Evolutionary conservation across 768 basidiomycete genomes (phyloP).

Genomic region (Collybiopsis luxurians): DNA sequence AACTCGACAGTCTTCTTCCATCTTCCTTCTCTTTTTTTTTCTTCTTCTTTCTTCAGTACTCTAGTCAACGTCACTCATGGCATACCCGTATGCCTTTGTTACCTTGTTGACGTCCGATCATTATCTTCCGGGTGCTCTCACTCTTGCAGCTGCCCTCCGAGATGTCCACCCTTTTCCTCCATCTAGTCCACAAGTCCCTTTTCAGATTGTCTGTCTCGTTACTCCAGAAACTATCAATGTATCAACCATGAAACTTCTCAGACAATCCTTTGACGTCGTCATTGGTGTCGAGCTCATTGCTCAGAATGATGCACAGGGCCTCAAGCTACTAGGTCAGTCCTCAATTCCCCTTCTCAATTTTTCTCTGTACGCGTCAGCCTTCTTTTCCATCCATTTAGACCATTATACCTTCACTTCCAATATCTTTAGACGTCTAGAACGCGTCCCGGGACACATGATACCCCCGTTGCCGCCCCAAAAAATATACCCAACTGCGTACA

Average conservation of each 20-base stretch:
- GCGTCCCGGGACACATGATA: constrained; percentile 12
- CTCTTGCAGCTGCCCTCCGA: constrained; percentile 79
- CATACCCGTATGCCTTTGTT: constrained; percentile 76
- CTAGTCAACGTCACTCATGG: constrained; percentile 40
- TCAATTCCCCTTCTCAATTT: neutral
- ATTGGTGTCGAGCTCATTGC: constrained; percentile 90
- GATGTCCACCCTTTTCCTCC: constrained; percentile 70
- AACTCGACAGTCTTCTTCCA: neutral
- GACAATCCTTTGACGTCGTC: constrained; percentile 80
- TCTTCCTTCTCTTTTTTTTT: constrained; percentile 6
- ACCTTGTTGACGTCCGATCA: constrained; percentile 89
- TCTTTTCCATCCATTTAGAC: constrained; percentile 9
- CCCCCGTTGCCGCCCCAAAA: constrained; percentile 1
- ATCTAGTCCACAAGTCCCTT: constrained; percentile 58
- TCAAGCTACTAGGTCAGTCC: constrained; percentile 80
- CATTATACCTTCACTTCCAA: constrained; percentile 9
- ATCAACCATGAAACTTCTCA: constrained; percentile 70
- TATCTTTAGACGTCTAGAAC: constrained; percentile 4
- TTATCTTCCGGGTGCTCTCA: constrained; percentile 92
- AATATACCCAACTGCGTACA: constrained; percentile 10
- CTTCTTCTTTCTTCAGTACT: constrained; percentile 22
- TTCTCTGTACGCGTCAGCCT: constrained; percentile 16
- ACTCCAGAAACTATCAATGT: constrained; percentile 94
- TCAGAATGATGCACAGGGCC: constrained; percentile 58
- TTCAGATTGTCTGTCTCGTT: constrained; percentile 85